Percentiles rank a stretch among this genome's conserved stretches.
phyloP scores from a whole-genome alignment of 768 basidiomycete genomes.

The Suillus placidus region DNA sequence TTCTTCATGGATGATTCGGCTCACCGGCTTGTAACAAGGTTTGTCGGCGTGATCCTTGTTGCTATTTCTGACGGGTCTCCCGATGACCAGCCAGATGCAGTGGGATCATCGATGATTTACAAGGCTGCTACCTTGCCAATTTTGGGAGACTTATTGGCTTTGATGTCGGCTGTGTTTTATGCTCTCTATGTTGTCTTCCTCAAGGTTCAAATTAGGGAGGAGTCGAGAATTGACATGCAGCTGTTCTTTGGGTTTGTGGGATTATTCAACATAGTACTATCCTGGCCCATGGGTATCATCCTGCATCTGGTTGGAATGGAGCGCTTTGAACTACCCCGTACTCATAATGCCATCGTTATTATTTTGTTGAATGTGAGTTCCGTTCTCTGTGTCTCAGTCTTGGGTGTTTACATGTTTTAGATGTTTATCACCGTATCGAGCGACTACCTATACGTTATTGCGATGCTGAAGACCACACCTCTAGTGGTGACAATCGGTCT shows the following conservation, averaged over 20 bases:
- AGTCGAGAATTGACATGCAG: constrained; percentile 89
- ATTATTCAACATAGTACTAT: constrained; percentile 74
- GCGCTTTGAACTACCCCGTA: constrained; percentile 69
- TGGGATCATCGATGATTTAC: constrained; percentile 14
- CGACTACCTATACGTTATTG: constrained; percentile 84
- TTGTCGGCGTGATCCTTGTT: constrained; percentile 85
- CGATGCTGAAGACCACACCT: constrained; percentile 97
- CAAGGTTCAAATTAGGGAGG: constrained; percentile 81
- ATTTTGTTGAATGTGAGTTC: constrained; percentile 57
- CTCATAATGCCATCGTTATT: constrained; percentile 48
- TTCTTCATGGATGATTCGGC: not conserved
- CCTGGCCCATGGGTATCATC: constrained; percentile 77
- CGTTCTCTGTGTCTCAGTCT: constrained; percentile 7
- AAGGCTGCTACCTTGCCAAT: constrained; percentile 29
- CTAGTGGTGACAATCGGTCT: constrained; percentile 92
- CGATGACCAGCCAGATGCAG: constrained; percentile 9
- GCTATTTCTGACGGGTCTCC: constrained; percentile 76
- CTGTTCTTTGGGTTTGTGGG: constrained; percentile 96
- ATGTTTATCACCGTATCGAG: constrained; percentile 83
- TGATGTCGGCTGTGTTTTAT: constrained; percentile 87
- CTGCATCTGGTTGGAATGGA: constrained; percentile 78
- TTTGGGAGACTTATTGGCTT: constrained; percentile 80
- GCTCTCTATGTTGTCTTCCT: constrained; percentile 87
- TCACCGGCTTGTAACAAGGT: constrained; percentile 45
- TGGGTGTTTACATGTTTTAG: constrained; percentile 38